Base-by-base conservation (phyloP, 1,284 basidiomycete genomes). In the Schizophyllum amplum region DNA sequence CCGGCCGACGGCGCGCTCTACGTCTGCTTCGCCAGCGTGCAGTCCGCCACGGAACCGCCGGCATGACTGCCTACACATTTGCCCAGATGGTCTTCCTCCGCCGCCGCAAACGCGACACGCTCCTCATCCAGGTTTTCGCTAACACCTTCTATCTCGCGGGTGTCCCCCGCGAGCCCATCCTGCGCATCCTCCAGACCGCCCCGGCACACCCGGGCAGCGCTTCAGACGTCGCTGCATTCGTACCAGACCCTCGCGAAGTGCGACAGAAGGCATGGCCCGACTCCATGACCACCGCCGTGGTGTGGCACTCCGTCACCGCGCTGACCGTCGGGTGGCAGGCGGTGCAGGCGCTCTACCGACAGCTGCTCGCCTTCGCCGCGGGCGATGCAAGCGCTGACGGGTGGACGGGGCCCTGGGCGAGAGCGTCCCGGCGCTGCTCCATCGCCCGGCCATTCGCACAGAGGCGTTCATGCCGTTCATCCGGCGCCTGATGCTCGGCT, bases 81-180 rank as follows among this genome's bases (percentile, higher is more conserved):
- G 72, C 71, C 1, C 74, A 78, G 60, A 75, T 79, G 73, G 60
- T 74, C 17, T 72, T 69, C 59, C 73, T 77, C 57, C 63, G 64
- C 17, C 66, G 65, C 4, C 54, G 62, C 23, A 54, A 58, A 4
- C 58, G 63, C 15, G 61, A 67, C 48, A 55, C 63, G 15, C 66
- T 72, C 24, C 67, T 78, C 54, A 64, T 78, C 27, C 60, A 66
- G 51, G 69, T 72, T 5, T 78, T 75, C 57, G 63, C 67, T 1
- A 65, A 72, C n/a, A 68, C 75, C 50, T 78, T 76, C 55, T 72
- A 69, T 50, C 58, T 75, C 6, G 63, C 67, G 13, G 75, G 47
- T n/a, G 47, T 49, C 17, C 17, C 47, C 47, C 22, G 47, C 47
- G 47, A n/a, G 47, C n/a, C n/a, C 47, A 49, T 20, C 47, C n/a